A percentile compares a stretch with the other conserved stretches of the same genome.
These are phyloP conservation scores for Talaromyces albobiverticillius DNA, from an alignment of 2,329 filamentous ascomycete species.

Conservation along the genomic window DNA sequence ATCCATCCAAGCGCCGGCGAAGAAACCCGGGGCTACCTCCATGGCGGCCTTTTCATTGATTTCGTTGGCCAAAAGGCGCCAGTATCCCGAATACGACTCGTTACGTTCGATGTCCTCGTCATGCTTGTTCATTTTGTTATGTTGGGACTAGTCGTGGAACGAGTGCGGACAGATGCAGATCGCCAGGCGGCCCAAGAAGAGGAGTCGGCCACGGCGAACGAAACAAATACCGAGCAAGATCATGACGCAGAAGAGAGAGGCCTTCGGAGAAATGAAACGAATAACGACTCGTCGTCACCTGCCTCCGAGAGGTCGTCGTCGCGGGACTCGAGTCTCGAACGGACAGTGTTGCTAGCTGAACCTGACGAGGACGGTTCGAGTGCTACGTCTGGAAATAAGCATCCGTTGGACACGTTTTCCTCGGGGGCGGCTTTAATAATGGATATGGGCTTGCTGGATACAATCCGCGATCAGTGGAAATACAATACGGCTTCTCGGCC, in stretches of 20 bases:
- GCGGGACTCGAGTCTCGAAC: slow-evolving; percentile 19
- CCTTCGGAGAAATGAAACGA: slow-evolving; percentile 38
- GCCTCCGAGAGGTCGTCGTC: slow-evolving; percentile 5
- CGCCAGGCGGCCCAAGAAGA: slow-evolving; percentile 14
- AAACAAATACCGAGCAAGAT: slow-evolving; percentile 42
- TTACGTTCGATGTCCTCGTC: slow-evolving; percentile 54
- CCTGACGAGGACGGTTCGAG: slow-evolving; percentile 24
- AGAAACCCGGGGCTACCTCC: slow-evolving; percentile 53
- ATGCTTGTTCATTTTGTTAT: slow-evolving; percentile 57
- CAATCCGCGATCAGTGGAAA: slow-evolving; percentile 39
- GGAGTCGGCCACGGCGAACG: slow-evolving; percentile 18
- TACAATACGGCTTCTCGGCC: slow-evolving; percentile 23
- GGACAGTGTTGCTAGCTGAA: slow-evolving; percentile 33
- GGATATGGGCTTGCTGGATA: slow-evolving; percentile 33
- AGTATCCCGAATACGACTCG: slow-evolving; percentile 51
- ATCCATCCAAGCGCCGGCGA: slow-evolving; percentile 52
- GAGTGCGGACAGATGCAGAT: slow-evolving; percentile 43
- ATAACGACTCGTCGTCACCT: background rate
- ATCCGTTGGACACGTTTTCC: slow-evolving; percentile 37
- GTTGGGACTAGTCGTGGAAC: slow-evolving; percentile 54
- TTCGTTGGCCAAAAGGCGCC: slow-evolving; percentile 62
- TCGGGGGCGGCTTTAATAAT: slow-evolving; percentile 38
- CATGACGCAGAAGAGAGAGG: slow-evolving; percentile 61
- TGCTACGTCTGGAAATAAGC: slow-evolving; percentile 22
- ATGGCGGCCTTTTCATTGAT: slow-evolving; percentile 62